Evolutionary conservation across 2,329 filamentous ascomycete genomes (phyloP).

Genomic region (Zasmidium citrigriseum): DNA sequence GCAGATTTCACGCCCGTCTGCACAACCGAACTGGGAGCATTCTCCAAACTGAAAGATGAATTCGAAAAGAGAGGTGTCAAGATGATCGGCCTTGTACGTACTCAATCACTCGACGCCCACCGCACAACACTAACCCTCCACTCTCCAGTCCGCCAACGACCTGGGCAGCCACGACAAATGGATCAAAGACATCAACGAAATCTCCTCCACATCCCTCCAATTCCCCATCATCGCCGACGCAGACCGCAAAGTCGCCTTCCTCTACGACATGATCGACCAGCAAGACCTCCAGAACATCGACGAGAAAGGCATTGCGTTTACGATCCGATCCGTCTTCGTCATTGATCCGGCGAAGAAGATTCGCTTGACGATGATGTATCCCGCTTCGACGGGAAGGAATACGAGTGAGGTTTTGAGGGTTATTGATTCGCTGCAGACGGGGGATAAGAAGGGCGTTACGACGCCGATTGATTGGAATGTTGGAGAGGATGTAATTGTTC

Average conservation of each 20-base stretch:
- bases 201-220: slow-evolving; percentile 44
- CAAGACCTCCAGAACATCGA: slow-evolving; percentile 38
- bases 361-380: slow-evolving; percentile 88
- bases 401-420: slow-evolving; percentile 59
- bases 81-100: slow-evolving; percentile 74
- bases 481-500: slow-evolving; percentile 90
- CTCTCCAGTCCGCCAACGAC: slow-evolving; percentile 73
- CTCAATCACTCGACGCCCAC: not conserved
- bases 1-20: slow-evolving; percentile 92
- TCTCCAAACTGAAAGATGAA: slow-evolving; percentile 84
- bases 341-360: slow-evolving; percentile 94
- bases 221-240: slow-evolving; percentile 55
- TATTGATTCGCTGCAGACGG: slow-evolving; percentile 61
- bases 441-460: slow-evolving; percentile 74
- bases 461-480: slow-evolving; percentile 83
- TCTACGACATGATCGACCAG: slow-evolving; percentile 50
- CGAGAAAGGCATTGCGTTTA: slow-evolving; percentile 70
- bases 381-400: slow-evolving; percentile 77
- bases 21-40: slow-evolving; percentile 92
- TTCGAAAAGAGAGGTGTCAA: slow-evolving; percentile 86
- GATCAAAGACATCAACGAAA: slow-evolving; percentile 73
- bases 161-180: slow-evolving; percentile 80
- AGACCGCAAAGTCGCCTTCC: slow-evolving; percentile 49
- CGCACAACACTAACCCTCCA: not conserved
- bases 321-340: slow-evolving; percentile 91